Evolutionary conservation across 306 rosid species (phyloP).

Genomic region (Echinosophora koreensis): DNA sequence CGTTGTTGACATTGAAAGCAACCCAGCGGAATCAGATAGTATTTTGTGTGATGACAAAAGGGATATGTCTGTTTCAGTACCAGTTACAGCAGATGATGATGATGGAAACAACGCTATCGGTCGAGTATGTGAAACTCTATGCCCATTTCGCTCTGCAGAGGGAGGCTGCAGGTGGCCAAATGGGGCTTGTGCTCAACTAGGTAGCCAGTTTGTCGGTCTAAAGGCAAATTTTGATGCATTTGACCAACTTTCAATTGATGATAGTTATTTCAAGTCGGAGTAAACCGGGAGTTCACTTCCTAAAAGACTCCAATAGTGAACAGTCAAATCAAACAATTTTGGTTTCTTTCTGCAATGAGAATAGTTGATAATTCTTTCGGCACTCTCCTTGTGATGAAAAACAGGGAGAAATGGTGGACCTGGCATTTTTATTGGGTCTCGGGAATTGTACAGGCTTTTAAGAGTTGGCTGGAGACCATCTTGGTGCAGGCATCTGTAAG

Average conservation of each 20-base stretch:
- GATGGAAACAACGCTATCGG: constrained; percentile 51
- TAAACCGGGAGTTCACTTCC: constrained; percentile 42
- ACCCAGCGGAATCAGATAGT: constrained; percentile 54
- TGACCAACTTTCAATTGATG: constrained; percentile 79
- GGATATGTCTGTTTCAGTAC: constrained; percentile 61
- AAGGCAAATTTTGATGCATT: constrained; percentile 96
- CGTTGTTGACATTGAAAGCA: constrained; percentile 69
- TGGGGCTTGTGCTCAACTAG: constrained; percentile 83
- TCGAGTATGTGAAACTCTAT: constrained; percentile 75
- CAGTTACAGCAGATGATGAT: constrained; percentile 53
- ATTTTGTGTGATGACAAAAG: constrained; percentile 50
- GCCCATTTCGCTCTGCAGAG: constrained; percentile 73
- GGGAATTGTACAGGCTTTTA: constrained; percentile 60
- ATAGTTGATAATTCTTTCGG: constrained; percentile 40
- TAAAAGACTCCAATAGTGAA: neutral
- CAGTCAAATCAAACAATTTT: constrained; percentile 43
- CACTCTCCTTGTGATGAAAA: constrained; percentile 21
- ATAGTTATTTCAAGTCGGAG: constrained; percentile 79
- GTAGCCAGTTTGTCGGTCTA: constrained; percentile 89
- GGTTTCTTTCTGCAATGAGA: constrained; percentile 35
- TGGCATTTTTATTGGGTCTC: constrained; percentile 55
- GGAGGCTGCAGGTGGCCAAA: constrained; percentile 95
- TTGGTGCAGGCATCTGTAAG: constrained; percentile 35
- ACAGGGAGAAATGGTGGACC: constrained; percentile 37
- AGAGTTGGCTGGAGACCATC: constrained; percentile 52